Percentiles rank a stretch among this genome's conserved stretches.
Evolutionary conservation across 2,329 filamentous ascomycete species (phyloP).

Genomic region (Ceratocystis huliohia): DNA sequence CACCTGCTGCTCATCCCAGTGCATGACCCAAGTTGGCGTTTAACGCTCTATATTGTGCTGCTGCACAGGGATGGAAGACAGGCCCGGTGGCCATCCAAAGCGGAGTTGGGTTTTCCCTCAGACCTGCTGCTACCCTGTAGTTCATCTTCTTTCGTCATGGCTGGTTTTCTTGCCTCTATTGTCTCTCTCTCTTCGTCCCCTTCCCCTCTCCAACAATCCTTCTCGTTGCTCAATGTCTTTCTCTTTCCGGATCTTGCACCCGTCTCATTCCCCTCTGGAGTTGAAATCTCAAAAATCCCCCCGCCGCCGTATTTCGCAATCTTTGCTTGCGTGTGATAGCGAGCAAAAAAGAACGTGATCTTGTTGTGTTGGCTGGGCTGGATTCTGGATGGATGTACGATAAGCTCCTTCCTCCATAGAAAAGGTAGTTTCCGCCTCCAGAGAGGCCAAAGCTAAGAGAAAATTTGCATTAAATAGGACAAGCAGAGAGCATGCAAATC

Average conservation of each 20-base stretch:
- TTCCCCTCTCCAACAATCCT: background rate
- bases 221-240: background rate
- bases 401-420: background rate
- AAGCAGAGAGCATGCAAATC: background rate
- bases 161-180: background rate
- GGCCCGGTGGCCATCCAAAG: background rate
- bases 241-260: background rate
- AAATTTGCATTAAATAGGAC: background rate
- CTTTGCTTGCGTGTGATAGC: background rate
- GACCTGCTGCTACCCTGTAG: too few species aligned
- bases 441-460: background rate
- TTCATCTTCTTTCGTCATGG: conserved; percentile 3
- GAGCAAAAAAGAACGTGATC: background rate
- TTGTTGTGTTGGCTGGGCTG: background rate
- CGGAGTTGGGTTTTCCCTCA: background rate
- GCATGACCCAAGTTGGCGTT: background rate
- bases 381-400: background rate
- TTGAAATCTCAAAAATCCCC: too few species aligned
- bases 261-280: background rate
- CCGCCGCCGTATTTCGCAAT: background rate
- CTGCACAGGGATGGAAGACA: background rate
- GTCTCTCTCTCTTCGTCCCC: conserved; percentile 16
- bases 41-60: background rate
- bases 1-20: background rate
- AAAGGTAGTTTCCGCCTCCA: background rate